These are phyloP conservation scores for Fraxinus sp. DNA, from an alignment of 305 asterid species.

Conservation along the genomic window DNA sequence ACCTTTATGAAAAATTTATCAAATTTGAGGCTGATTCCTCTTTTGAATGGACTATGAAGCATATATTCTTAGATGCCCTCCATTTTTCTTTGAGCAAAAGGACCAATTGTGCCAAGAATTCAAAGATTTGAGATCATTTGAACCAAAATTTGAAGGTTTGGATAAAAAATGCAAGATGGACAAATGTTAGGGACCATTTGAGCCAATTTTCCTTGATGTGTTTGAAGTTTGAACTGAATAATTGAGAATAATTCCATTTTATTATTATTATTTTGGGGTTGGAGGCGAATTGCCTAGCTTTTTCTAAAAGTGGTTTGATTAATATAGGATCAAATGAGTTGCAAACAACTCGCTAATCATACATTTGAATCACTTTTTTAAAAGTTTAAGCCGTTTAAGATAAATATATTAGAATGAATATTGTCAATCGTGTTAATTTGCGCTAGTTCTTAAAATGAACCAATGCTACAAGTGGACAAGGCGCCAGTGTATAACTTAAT, in stretches of 20 bases:
- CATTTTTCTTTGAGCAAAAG: background rate
- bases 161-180: background rate
- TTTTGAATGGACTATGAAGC: background rate
- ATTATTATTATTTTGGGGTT: no score
- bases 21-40: background rate
- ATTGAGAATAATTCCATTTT: no score
- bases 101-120: background rate
- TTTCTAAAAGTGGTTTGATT: no score
- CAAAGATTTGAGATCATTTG: background rate
- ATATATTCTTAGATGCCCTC: background rate
- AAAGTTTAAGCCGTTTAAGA: background rate
- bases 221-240: no score
- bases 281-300: no score
- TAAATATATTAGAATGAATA: background rate
- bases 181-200: background rate
- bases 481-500: background rate
- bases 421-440: background rate
- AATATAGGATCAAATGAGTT: background rate
- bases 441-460: background rate
- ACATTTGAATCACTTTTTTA: background rate
- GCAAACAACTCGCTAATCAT: background rate
- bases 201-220: no score
- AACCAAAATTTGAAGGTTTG: background rate
- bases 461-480: background rate
- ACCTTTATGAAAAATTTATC: background rate